phyloP scores from a whole-genome alignment of 345 rosid genomes.

The Citrus sinensis region DNA sequence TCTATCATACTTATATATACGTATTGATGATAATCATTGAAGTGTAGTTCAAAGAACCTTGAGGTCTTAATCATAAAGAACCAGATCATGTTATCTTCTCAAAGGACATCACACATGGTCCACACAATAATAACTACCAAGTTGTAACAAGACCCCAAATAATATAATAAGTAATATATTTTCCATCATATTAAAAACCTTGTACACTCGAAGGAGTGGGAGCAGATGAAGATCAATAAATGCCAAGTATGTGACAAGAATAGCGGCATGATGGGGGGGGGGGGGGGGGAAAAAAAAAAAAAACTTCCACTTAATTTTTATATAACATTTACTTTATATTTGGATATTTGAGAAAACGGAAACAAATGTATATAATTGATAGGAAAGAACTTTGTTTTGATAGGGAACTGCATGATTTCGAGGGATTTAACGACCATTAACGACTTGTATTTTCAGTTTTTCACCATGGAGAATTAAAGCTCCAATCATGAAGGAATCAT shows the following conservation, averaged over 20 bases:
- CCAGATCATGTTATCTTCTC: conserved; percentile 25
- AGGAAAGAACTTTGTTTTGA: neutral
- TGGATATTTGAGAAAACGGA: too few relatives aligned
- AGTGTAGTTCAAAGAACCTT: conserved; percentile 34
- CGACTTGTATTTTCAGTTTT: too few relatives aligned
- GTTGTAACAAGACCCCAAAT: conserved; percentile 13
- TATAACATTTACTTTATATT: neutral
- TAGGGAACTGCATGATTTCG: neutral
- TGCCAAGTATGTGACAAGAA: neutral
- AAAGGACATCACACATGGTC: conserved; percentile 31
- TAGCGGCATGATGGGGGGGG: neutral
- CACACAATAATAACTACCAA: conserved; percentile 26
- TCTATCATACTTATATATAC: conserved; percentile 13
- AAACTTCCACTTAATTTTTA: neutral
- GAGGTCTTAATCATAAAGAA: conserved; percentile 25
- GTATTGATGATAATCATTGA: conserved; percentile 26
- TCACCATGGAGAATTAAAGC: too few relatives aligned
- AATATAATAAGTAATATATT: neutral
- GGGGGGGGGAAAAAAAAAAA: neutral
- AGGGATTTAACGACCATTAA: too few relatives aligned
- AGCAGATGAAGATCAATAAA: neutral
- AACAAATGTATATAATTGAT: too few relatives aligned
- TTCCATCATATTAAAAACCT: neutral
- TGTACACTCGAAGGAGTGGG: neutral
- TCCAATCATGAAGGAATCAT: too few relatives aligned